Percentiles rank a stretch among this genome's conserved stretches.
Evolutionary conservation across 352 stramenopile genomes (phyloP).

Genomic region (Pythium folliculosum): DNA sequence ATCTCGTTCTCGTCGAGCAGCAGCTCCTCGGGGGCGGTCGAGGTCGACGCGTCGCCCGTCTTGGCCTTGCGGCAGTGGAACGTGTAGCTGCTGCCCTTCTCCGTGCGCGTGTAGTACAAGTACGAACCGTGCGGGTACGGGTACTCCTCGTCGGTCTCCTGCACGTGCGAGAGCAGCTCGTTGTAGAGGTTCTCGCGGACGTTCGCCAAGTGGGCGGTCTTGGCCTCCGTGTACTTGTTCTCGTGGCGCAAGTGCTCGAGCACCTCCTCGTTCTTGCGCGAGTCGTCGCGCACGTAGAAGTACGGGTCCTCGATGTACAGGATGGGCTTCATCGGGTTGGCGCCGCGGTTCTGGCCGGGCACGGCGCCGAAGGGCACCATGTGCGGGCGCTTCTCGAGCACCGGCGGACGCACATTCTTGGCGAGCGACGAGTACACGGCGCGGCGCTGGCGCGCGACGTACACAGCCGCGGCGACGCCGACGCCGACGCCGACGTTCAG

Average conservation of each 20-base stretch:
- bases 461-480: conserved; percentile 54
- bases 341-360: conserved; percentile 75
- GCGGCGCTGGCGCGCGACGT: conserved; percentile 56
- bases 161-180: conserved; percentile 91
- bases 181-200: conserved; percentile 90
- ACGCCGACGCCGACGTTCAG: conserved; percentile 61
- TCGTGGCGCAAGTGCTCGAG: conserved; percentile 92
- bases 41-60: conserved; percentile 37
- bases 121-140: conserved; percentile 81
- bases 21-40: conserved; percentile 81
- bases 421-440: conserved; percentile 61
- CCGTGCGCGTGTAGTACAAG: conserved; percentile 89
- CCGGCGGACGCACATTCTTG: conserved; percentile 45
- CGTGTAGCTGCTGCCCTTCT: conserved; percentile 84
- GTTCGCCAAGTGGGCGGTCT: conserved; percentile 85
- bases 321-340: conserved; percentile 89
- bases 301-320: conserved; percentile 93
- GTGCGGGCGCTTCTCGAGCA: conserved; percentile 70
- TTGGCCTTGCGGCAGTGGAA: conserved; percentile 82
- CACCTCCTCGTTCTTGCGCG: conserved; percentile 90
- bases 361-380: conserved; percentile 86
- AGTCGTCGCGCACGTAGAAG: conserved; percentile 95
- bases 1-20: conserved; percentile 95
- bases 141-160: conserved; percentile 86
- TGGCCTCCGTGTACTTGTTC: conserved; percentile 91